Conservation (phyloP, 768 basidiomycete genomes). For the Crepidotus variabilis region DNA sequence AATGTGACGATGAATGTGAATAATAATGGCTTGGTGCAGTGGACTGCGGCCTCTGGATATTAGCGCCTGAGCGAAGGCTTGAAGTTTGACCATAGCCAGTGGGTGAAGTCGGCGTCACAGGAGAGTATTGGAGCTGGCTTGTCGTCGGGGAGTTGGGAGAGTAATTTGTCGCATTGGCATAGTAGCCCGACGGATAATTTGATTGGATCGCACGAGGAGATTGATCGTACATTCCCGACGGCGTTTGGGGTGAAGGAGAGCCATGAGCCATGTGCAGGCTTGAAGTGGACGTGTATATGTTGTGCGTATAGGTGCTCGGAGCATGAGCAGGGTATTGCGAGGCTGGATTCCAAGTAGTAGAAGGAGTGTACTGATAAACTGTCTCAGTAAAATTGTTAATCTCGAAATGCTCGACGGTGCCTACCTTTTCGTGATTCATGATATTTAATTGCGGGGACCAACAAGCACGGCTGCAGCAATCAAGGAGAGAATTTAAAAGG, state of each 20-base stretch:
- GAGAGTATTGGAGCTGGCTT: slow-evolving; percentile 23
- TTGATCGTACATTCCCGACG: slow-evolving; percentile 15
- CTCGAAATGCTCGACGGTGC: slow-evolving; percentile 4
- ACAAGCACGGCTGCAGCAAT: slow-evolving; percentile 3
- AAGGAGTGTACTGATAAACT: slow-evolving; percentile 25
- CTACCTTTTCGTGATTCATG: slow-evolving; percentile 24
- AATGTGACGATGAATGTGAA: slow-evolving; percentile 30
- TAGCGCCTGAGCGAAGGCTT: slow-evolving; percentile 16
- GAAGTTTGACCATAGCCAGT: slow-evolving; percentile 18
- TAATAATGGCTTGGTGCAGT: slow-evolving; percentile 26
- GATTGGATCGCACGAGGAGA: slow-evolving; percentile 13
- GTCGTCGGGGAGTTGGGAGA: slow-evolving; percentile 18
- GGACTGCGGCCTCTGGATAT: slow-evolving; percentile 28
- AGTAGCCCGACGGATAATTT: slow-evolving; percentile 20
- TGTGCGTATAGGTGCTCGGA: slow-evolving; percentile 22
- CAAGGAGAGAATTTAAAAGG: slow-evolving; percentile 10
- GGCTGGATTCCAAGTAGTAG: slow-evolving; percentile 30
- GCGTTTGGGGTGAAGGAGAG: slow-evolving; percentile 17
- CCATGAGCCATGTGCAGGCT: slow-evolving; percentile 14
- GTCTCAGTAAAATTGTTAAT: neutral
- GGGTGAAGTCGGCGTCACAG: slow-evolving; percentile 13
- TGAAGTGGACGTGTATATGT: slow-evolving; percentile 16
- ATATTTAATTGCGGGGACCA: neutral
- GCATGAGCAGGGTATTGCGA: slow-evolving; percentile 26
- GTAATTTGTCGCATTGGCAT: slow-evolving; percentile 16